Evolutionary conservation across 2,329 filamentous ascomycete genomes (phyloP).

Genomic region (Aspergillus sp.): DNA sequence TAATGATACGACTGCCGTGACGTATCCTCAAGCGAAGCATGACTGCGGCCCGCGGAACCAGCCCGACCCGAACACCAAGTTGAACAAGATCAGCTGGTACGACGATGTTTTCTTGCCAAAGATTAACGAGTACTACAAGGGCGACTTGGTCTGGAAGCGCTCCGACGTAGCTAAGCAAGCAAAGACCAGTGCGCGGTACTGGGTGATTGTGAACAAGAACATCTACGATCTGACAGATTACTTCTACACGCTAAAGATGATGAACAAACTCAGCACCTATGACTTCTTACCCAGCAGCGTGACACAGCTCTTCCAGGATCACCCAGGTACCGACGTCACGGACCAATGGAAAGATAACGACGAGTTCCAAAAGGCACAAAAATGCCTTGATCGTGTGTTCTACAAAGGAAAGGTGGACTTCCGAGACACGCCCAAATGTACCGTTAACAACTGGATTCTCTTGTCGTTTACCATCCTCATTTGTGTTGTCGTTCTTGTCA

Average conservation of each 20-base stretch:
- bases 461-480: conserved; percentile 80
- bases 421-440: conserved; percentile 64
- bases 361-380: conserved; percentile 57
- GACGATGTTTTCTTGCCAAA: conserved; percentile 60
- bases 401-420: conserved; percentile 81
- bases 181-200: conserved; percentile 57
- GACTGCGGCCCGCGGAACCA: conserved; percentile 56
- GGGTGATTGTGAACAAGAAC: conserved; percentile 67
- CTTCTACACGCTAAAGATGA: conserved; percentile 61
- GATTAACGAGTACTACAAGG: conserved; percentile 81
- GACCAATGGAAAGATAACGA: conserved; percentile 49
- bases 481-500: conserved; percentile 68
- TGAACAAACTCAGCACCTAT: conserved; percentile 51
- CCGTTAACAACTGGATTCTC: conserved; percentile 85
- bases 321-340: conserved; percentile 73
- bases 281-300: conserved; percentile 65
- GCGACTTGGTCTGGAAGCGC: conserved; percentile 66
- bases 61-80: conserved; percentile 46
- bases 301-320: conserved; percentile 59
- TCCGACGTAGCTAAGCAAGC: conserved; percentile 57
- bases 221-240: conserved; percentile 92
- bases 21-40: conserved; percentile 54
- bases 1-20: conserved; percentile 56
- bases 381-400: conserved; percentile 76
- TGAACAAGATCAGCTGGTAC: conserved; percentile 70